Conservation (phyloP, 2,329 filamentous ascomycete species). For the Oidium heveae region DNA sequence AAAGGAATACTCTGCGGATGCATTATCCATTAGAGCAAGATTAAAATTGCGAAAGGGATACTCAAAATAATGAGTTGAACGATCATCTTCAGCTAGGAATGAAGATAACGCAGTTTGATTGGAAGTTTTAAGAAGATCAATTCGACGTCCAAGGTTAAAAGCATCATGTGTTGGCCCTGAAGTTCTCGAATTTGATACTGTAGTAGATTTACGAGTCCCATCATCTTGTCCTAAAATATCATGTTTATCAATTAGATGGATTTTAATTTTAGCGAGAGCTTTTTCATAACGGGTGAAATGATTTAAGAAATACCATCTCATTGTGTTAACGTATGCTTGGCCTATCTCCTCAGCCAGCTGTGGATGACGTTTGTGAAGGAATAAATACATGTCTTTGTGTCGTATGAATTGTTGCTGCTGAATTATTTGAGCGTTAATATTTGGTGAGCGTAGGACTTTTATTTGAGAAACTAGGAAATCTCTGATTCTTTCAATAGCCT, state of each 20-base stretch:
- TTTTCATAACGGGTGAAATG: conserved; percentile 76
- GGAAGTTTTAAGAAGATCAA: conserved; percentile 53
- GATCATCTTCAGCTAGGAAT: conserved; percentile 77
- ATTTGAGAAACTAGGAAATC: conserved; percentile 90
- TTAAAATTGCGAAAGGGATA: conserved; percentile 87
- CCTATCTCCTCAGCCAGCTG: conserved; percentile 73
- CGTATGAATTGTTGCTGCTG: conserved; percentile 78
- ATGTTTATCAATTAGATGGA: conserved; percentile 60
- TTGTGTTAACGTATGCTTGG: conserved; percentile 89
- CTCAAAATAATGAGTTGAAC: conserved; percentile 66
- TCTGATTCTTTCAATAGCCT: conserved; percentile 82
- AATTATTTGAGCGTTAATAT: conserved; percentile 91
- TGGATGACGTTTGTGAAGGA: conserved; percentile 59
- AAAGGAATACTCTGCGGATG: conserved; percentile 85
- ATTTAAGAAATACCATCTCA: conserved; percentile 92
- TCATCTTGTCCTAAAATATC: conserved; percentile 67
- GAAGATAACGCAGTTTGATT: conserved; percentile 60
- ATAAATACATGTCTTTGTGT: conserved; percentile 71
- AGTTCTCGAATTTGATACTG: conserved; percentile 25
- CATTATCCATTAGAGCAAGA: conserved; percentile 77
- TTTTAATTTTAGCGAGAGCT: conserved; percentile 58
- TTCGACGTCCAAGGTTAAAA: conserved; percentile 66
- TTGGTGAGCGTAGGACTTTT: conserved; percentile 76
- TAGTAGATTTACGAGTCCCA: conserved; percentile 33
- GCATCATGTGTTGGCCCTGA: conserved; percentile 49